phyloP scores from a whole-genome alignment of 768 basidiomycete genomes.

The Gelatoporia subvermispora region DNA sequence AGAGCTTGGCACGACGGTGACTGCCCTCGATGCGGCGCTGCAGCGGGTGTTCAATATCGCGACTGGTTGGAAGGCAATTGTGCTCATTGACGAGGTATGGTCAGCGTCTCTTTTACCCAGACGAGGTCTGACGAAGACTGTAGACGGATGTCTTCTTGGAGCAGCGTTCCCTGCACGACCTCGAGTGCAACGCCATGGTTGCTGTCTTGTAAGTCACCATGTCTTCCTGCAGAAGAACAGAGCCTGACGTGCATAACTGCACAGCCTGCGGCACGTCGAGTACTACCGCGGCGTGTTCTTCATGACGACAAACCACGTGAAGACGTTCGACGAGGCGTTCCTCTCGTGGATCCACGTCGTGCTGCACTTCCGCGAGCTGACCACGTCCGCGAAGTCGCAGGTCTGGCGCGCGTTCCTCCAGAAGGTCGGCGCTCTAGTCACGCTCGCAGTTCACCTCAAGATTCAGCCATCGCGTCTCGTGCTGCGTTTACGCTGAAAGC shows the following conservation, averaged over 20 bases:
- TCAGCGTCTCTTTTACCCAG: no score
- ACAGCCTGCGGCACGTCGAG: conserved; percentile 26
- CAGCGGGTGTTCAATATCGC: conserved; percentile 26
- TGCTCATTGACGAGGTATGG: conserved; percentile 26
- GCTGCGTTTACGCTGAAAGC: no score
- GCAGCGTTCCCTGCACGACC: conserved; percentile 56
- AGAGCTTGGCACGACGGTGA: conserved; percentile 27
- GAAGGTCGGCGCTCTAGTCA: no score
- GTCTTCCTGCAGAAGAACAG: neutral
- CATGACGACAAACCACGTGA: conserved; percentile 36
- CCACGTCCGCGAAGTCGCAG: conserved; percentile 15
- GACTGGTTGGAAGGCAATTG: conserved; percentile 28
- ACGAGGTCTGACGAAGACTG: neutral
- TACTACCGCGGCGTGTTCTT: conserved; percentile 35
- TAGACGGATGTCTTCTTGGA: conserved; percentile 67
- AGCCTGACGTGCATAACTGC: neutral
- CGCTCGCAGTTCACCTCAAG: no score
- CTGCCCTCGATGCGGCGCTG: conserved; percentile 21
- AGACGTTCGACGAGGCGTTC: conserved; percentile 65
- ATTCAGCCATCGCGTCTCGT: no score
- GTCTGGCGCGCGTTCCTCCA: conserved; percentile 28
- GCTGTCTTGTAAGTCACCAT: conserved; percentile 38
- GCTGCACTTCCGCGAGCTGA: conserved; percentile 25
- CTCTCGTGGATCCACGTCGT: conserved; percentile 61
- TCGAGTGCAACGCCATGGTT: conserved; percentile 61